These are phyloP conservation scores for Brassica hybrid DNA, from an alignment of 441 rosid genomes.

Conservation along the genomic window DNA sequence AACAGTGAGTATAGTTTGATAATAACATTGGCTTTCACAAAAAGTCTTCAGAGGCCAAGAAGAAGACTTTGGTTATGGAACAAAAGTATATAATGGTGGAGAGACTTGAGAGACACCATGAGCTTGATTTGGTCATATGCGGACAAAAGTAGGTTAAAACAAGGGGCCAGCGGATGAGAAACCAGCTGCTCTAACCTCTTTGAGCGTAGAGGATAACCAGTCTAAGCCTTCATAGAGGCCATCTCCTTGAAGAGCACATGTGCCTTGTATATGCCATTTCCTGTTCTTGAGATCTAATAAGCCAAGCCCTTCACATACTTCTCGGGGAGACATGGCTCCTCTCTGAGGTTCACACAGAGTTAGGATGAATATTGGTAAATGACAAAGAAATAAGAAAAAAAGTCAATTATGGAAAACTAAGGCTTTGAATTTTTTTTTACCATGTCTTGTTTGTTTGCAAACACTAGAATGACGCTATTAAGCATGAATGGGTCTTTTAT, in stretches of 20 bases:
- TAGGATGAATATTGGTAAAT: not conserved
- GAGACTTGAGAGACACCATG: constrained; percentile 27
- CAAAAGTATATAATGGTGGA: constrained; percentile 41
- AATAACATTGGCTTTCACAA: constrained; percentile 23
- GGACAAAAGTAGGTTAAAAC: constrained; percentile 54
- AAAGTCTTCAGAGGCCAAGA: not conserved
- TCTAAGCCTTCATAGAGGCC: constrained; percentile 99
- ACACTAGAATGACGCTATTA: constrained; percentile 90
- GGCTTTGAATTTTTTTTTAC: constrained; percentile 51
- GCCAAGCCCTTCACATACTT: constrained; percentile 94
- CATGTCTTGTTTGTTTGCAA: constrained; percentile 99
- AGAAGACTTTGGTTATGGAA: constrained; percentile 25
- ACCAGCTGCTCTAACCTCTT: constrained; percentile 95
- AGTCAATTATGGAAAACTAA: not conserved
- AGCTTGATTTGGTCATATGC: constrained; percentile 18
- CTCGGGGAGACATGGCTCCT: constrained; percentile 97
- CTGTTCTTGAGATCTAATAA: constrained; percentile 90
- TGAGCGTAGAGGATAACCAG: constrained; percentile 84
- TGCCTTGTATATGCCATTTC: constrained; percentile 99
- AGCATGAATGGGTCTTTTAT: constrained; percentile 98
- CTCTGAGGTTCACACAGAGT: constrained; percentile 51
- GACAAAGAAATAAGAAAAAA: not conserved
- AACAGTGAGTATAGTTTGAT: constrained; percentile 14
- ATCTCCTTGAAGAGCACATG: constrained; percentile 93
- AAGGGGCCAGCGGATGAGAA: constrained; percentile 84